Conservation (phyloP, 1,284 basidiomycete genomes). For the Moniliophthora roreri region DNA sequence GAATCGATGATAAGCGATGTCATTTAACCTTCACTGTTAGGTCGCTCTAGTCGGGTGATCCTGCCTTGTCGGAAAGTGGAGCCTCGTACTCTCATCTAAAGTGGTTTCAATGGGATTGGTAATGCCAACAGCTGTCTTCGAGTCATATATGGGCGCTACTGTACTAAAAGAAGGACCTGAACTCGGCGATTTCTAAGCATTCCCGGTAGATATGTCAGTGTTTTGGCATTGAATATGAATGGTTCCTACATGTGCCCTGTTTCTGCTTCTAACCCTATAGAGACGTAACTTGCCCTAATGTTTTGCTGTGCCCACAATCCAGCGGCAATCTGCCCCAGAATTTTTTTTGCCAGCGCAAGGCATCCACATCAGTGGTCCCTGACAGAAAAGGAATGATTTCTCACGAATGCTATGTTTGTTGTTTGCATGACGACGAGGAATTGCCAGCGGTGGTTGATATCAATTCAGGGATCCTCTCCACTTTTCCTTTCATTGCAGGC, state of each 20-base stretch:
- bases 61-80: too few species aligned
- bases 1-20: too few species aligned
- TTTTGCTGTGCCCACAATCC: too few species aligned
- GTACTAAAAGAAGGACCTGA: neutral
- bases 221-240: neutral
- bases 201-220: neutral
- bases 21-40: too few species aligned
- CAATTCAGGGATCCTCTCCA: neutral
- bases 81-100: too few species aligned
- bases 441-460: neutral
- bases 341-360: neutral
- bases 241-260: neutral
- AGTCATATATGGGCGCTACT: neutral
- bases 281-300: too few species aligned
- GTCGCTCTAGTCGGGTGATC: too few species aligned
- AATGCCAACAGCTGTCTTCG: too few species aligned
- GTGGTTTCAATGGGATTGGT: too few species aligned
- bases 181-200: neutral
- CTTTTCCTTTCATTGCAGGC: constrained; percentile 5
- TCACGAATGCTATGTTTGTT: neutral
- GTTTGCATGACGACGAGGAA: neutral
- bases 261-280: too few species aligned
- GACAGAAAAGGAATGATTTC: neutral
- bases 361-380: neutral
- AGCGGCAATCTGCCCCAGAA: neutral